Evolutionary conservation across 305 asterid genomes (phyloP), one percentile per base, ranked within the genome.

Genomic region (Petunia hybrid): DNA sequence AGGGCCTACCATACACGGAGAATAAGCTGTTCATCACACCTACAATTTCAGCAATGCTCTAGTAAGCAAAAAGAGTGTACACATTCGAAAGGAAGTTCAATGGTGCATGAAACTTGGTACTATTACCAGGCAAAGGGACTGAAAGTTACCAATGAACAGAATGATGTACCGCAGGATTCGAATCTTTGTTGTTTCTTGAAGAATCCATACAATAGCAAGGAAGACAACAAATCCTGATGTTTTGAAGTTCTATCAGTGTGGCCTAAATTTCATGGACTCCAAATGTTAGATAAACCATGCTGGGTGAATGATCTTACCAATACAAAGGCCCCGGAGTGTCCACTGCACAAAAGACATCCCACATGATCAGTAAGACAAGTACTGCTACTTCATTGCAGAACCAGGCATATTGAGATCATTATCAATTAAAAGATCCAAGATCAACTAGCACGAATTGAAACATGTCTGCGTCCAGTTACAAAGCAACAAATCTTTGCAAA

Each of bases 11-110:
- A 55, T 90, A 92, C 16, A 95, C 92, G n/a, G 99, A 91, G 85
- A 95, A 94, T 88, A 94, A 85, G 86, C 97, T 92, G 89, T 94
- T 95, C 97, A 94, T 92, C 12, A 95, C 97, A 84, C 98, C 99
- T 95, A 98, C 79, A 84, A 22, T 55, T 80, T 55, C 62, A 78
- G 35, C 65, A 85, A 59, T 81, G 31, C 75, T 80, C 64, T 42
- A 76, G 66, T 62, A 53, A 87, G 84, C 43, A 85, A 48, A 8
- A 46, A 16, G 53, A 76, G 13, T 53, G 22, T 4, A 41, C 31
- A 43, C 31, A 66, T 51, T 59, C 38, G 56, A 45, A 60, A 39
- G 53, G 51, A 9, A 76, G 65, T 13, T 10, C 53, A 42, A 53
- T 61, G 77, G 77, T 46, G 77, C 60, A 46, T 31, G 60, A 46